Conservation (phyloP, 139 green algal genomes). For the Deuterostichococcus epilithicus region DNA sequence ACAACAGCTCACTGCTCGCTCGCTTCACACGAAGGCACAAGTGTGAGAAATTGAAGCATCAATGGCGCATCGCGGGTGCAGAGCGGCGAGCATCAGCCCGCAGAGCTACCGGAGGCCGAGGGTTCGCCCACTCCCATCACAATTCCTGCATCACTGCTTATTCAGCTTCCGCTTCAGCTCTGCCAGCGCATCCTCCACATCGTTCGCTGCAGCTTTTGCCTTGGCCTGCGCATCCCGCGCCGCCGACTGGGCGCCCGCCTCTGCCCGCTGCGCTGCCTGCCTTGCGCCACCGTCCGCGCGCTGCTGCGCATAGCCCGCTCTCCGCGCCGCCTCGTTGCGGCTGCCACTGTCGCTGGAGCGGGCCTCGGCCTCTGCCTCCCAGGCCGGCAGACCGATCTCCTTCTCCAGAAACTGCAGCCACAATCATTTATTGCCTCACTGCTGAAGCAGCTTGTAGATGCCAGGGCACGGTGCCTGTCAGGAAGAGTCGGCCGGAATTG, state of each 20-base stretch:
- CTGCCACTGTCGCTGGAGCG: neutral
- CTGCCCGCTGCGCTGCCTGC: neutral
- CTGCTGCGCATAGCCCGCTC: neutral
- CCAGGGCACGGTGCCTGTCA: no score
- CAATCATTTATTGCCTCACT: no score
- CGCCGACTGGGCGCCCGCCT: neutral
- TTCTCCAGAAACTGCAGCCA: slow-evolving; percentile 65
- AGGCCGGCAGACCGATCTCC: slow-evolving; percentile 15
- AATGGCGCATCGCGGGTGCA: no score
- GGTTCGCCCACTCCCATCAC: no score
- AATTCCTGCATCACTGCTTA: slow-evolving; percentile 13
- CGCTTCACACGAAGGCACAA: no score
- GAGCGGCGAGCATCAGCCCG: no score
- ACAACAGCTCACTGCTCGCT: no score
- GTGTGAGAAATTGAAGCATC: no score
- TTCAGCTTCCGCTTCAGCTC: slow-evolving; percentile 47
- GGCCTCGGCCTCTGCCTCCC: neutral
- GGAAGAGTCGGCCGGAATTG: no score
- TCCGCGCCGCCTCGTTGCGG: neutral
- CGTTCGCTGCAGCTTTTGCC: slow-evolving; percentile 4
- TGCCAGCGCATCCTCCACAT: slow-evolving; percentile 44
- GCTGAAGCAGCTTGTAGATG: no score
- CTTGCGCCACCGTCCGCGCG: neutral
- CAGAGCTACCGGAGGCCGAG: no score
- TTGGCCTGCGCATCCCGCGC: neutral